These are phyloP conservation scores for Ensete ventricosum DNA, from an alignment of 176 grass and related monocot species.

Conservation along the genomic window DNA sequence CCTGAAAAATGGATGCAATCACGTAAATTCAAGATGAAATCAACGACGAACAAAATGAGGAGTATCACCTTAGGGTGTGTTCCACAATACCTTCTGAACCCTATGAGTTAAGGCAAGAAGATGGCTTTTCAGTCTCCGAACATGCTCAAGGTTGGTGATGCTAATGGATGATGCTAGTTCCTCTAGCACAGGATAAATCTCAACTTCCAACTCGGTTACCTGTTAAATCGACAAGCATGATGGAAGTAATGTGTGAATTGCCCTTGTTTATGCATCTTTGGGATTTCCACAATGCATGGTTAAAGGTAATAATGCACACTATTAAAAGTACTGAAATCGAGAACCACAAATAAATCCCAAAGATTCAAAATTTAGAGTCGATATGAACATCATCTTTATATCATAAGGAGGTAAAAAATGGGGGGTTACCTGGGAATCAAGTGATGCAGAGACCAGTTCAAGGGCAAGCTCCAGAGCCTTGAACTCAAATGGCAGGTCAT, in stretches of 20 bases:
- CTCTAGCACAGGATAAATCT: slow-evolving; percentile 21
- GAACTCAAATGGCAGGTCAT: slow-evolving; percentile 24
- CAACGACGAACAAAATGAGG: not conserved
- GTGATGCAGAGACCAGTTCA: slow-evolving; percentile 7
- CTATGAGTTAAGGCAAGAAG: slow-evolving; percentile 17
- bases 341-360: not conserved
- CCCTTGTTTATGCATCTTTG: no score
- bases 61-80: not conserved
- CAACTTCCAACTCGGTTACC: slow-evolving; percentile 21
- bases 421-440: slow-evolving; percentile 19
- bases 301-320: not conserved
- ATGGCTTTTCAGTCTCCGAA: slow-evolving; percentile 16
- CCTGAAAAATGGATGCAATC: not conserved
- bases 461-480: slow-evolving; percentile 23
- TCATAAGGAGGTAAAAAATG: no score
- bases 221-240: not conserved
- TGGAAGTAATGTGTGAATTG: not conserved
- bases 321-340: not conserved
- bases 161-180: slow-evolving; percentile 20
- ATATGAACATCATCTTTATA: no score
- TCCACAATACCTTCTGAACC: slow-evolving; percentile 11
- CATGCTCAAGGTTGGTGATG: slow-evolving; percentile 12
- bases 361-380: no score
- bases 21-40: not conserved
- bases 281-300: not conserved